Base-by-base conservation (phyloP, 495 filamentous ascomycete genomes). In the Penicillium daleae region DNA sequence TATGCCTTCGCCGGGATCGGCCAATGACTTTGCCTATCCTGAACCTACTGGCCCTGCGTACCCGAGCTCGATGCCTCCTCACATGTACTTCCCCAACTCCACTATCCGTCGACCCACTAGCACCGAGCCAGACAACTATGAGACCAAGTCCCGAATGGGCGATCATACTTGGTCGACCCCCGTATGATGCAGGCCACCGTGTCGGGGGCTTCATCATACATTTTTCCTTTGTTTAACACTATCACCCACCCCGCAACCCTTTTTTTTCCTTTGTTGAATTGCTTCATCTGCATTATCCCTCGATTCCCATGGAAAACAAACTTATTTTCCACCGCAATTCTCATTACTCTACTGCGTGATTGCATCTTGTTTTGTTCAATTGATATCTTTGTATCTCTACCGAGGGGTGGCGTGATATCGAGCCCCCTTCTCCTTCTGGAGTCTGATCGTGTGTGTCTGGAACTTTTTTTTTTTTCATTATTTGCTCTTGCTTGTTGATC, bases 111-210 rank as follows among this genome's bases (percentile, higher is more conserved):
- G 89, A 52, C 86, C 86, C 2, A 85, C 84, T 17, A 92, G 89
- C 77, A 85, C 87, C 3, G 89, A 92, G 61, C 89, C 90, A 2
- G 84, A 86, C 35, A 75, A 82, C 39, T 93, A 90, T 64, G 88
- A 89, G 44, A 80, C 83, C 66, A 88, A 85, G 72, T 80, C 84
- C 17, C 75, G 71, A 51, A 65, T 80, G 59, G 71, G 74, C 33
- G 76, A 79, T 33, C 71, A 72, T 55, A 64, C 72, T 50, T 82
- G 79, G 79, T 74, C 76, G 19, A 79, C 79, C 29, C 62, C 79
- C 6, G 76, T 80, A 57, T 81, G 73, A 68, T 40, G 61, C 21
- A 44, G 54, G 57, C 9, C 31, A 54, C 29, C 10, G 44, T 33
- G 17, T 52, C 42, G 33, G 5, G 42, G 17, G 26, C 1, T 26